A percentile compares a stretch with the other conserved stretches of the same genome.
Evolutionary conservation across 805 yeast genomes (phyloP).

Genomic region (Metschnikowia lachancei): DNA sequence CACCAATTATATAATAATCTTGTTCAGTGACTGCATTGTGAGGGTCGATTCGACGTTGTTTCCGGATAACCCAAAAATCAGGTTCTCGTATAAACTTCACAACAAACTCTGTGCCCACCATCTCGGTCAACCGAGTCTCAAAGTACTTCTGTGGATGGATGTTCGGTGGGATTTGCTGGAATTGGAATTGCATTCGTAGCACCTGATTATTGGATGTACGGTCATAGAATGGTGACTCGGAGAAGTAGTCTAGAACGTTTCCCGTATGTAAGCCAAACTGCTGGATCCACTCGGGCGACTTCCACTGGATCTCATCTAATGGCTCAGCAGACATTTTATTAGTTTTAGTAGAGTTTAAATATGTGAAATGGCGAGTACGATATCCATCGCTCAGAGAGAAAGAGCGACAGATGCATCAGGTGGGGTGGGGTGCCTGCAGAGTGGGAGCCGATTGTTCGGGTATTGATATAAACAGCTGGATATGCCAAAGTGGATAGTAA

Average conservation of each 20-base stretch:
- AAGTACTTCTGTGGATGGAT: slow-evolving; percentile 36
- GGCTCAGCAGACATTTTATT: slow-evolving; percentile 26
- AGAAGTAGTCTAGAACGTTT: slow-evolving; percentile 88
- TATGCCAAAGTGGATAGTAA: too few relatives aligned
- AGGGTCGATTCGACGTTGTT: slow-evolving; percentile 64
- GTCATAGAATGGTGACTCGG: slow-evolving; percentile 93
- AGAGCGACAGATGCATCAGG: neutral
- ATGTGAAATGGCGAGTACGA: too few relatives aligned
- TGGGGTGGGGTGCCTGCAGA: neutral
- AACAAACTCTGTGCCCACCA: slow-evolving; percentile 85
- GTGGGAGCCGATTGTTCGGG: neutral
- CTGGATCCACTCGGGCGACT: slow-evolving; percentile 96
- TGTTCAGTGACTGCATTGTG: slow-evolving; percentile 53
- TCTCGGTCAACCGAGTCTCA: slow-evolving; percentile 61
- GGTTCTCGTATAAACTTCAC: slow-evolving; percentile 78
- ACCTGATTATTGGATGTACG: slow-evolving; percentile 92
- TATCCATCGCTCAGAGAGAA: neutral
- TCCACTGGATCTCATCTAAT: slow-evolving; percentile 93
- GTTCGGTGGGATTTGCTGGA: slow-evolving; percentile 47
- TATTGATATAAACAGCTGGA: too few relatives aligned
- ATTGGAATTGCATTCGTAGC: slow-evolving; percentile 91
- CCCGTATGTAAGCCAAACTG: slow-evolving; percentile 81
- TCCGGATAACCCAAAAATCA: slow-evolving; percentile 86
- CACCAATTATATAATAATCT: slow-evolving; percentile 87
- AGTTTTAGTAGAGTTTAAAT: neutral